Conservation (phyloP, 345 rosid species). For the Rubroshorea leprosula region DNA sequence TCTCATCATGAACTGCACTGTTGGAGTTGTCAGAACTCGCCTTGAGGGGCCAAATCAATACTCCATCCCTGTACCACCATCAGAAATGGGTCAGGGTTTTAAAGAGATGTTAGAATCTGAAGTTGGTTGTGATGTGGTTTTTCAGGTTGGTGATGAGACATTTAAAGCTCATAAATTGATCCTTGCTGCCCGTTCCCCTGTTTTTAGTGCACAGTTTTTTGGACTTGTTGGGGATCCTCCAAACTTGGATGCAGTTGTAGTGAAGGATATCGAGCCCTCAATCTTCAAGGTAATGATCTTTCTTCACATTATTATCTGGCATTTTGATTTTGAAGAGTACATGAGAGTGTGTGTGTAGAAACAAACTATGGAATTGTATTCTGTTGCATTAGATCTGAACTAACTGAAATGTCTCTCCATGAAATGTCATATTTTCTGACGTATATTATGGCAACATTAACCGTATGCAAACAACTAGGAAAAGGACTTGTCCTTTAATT, state of each 20-base stretch:
- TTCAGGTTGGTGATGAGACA: slow-evolving; percentile 71
- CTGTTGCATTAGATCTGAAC: too few relatives aligned
- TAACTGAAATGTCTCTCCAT: too few relatives aligned
- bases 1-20: slow-evolving; percentile 77
- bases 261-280: slow-evolving; percentile 73
- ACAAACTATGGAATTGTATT: too few relatives aligned
- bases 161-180: slow-evolving; percentile 82
- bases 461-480: too few relatives aligned
- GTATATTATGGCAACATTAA: too few relatives aligned
- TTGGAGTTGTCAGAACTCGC: slow-evolving; percentile 81
- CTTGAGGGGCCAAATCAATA: slow-evolving; percentile 65
- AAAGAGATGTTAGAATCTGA: slow-evolving; percentile 69
- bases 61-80: slow-evolving; percentile 51
- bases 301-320: background rate
- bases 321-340: background rate
- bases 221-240: slow-evolving; percentile 74
- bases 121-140: slow-evolving; percentile 65
- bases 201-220: slow-evolving; percentile 87
- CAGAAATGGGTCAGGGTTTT: slow-evolving; percentile 72
- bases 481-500: too few relatives aligned
- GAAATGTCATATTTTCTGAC: too few relatives aligned
- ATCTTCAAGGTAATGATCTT: slow-evolving; percentile 69
- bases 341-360: background rate
- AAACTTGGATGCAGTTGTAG: slow-evolving; percentile 41
- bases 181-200: slow-evolving; percentile 91